Conservation (phyloP, 2,329 filamentous ascomycete species). For the Amauroascus niger region DNA sequence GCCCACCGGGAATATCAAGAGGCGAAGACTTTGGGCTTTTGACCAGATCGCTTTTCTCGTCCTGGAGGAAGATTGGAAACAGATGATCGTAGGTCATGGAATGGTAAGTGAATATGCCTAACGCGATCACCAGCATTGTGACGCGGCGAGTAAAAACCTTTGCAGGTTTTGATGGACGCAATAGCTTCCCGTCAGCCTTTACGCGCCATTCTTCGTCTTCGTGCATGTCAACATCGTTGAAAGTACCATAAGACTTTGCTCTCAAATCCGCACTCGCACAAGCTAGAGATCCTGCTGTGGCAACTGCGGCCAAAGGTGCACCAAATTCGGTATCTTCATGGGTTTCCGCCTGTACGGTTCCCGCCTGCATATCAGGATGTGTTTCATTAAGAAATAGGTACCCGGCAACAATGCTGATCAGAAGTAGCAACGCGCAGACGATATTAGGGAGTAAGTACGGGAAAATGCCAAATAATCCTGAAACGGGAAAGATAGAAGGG, state of each 20-base stretch:
- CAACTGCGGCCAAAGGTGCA: constrained; percentile 47
- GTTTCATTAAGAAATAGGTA: constrained; percentile 78
- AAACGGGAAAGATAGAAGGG: constrained; percentile 57
- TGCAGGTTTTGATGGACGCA: constrained; percentile 35
- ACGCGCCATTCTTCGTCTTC: constrained; percentile 45
- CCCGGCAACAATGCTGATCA: constrained; percentile 70
- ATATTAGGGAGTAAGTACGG: constrained; percentile 87
- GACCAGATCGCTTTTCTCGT: constrained; percentile 39
- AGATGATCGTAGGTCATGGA: constrained; percentile 92
- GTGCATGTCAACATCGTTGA: constrained; percentile 49
- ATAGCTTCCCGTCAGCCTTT: constrained; percentile 16
- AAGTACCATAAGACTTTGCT: constrained; percentile 70
- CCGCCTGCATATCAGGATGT: constrained; percentile 65
- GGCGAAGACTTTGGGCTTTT: constrained; percentile 30
- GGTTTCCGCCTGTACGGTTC: constrained; percentile 50
- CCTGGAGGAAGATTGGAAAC: constrained; percentile 85
- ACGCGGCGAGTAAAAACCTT: constrained; percentile 53
- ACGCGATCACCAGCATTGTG: constrained; percentile 64
- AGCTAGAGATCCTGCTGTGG: constrained; percentile 64
- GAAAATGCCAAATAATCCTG: constrained; percentile 63
- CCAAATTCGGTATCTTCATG: constrained; percentile 14
- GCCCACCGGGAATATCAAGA: constrained; percentile 53
- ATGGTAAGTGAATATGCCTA: constrained; percentile 89
- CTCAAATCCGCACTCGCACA: constrained; percentile 63
- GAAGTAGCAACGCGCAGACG: constrained; percentile 65